Percentiles rank a stretch among this genome's conserved stretches.
Conservation (phyloP, 306 rosid species). For the Canavalia gladiata region DNA sequence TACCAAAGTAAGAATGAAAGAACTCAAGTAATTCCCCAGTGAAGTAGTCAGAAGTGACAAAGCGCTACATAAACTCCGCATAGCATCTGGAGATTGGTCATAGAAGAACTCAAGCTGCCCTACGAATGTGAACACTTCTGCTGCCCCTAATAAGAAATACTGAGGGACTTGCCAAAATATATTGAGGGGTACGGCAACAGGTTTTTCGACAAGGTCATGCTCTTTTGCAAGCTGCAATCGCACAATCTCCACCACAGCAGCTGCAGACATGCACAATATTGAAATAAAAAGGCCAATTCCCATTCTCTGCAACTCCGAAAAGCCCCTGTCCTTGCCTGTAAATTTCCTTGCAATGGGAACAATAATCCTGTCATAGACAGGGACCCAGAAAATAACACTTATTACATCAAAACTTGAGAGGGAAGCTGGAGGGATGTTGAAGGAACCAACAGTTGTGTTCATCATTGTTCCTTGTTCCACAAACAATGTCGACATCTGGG, state of each 20-base stretch:
- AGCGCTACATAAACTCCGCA: conserved; percentile 97
- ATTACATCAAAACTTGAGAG: conserved; percentile 81
- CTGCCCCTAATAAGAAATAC: conserved; percentile 88
- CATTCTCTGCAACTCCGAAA: conserved; percentile 94
- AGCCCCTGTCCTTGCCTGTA: conserved; percentile 88
- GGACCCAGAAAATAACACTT: conserved; percentile 96
- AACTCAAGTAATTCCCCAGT: conserved; percentile 87
- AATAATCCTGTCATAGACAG: conserved; percentile 75
- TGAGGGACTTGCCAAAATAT: conserved; percentile 92
- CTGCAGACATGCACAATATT: conserved; percentile 90
- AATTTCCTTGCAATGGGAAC: conserved; percentile 85
- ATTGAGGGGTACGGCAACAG: conserved; percentile 71
- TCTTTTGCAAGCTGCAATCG: conserved; percentile 78
- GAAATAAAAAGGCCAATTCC: conserved; percentile 93
- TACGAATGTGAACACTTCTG: conserved; percentile 83
- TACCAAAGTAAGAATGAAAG: conserved; percentile 82
- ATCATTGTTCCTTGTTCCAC: conserved; percentile 94
- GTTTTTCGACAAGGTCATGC: conserved; percentile 67
- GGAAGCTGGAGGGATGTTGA: conserved; percentile 92
- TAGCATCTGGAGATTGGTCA: conserved; percentile 96
- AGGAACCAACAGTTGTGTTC: conserved; percentile 82
- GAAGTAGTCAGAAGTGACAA: conserved; percentile 81
- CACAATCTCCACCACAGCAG: conserved; percentile 80
- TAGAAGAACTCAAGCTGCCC: conserved; percentile 98
- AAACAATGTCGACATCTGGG: conserved; percentile 95